A percentile compares a stretch with the other conserved stretches of the same genome.
These are phyloP conservation scores for Xanthoparmelia taractica DNA, from an alignment of 495 filamentous ascomycete species.

Conservation along the genomic window DNA sequence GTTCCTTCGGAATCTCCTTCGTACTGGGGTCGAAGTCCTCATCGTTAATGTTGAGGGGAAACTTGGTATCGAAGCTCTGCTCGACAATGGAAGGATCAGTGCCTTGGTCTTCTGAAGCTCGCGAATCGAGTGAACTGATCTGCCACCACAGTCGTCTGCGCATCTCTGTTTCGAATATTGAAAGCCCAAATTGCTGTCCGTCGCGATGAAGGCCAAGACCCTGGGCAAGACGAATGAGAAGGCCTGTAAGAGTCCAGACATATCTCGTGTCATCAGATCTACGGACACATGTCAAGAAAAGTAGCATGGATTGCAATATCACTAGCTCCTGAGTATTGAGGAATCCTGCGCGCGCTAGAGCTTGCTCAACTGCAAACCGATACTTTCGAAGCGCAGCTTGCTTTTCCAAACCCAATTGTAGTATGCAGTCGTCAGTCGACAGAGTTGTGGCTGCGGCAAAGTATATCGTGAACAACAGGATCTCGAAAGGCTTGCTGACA, in stretches of 20 bases:
- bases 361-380: slow-evolving; percentile 29
- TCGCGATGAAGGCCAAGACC: slow-evolving; percentile 44
- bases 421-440: slow-evolving; percentile 26
- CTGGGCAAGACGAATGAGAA: slow-evolving; percentile 43
- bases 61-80: slow-evolving; percentile 59
- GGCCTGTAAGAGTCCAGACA: slow-evolving; percentile 38
- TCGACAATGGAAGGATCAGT: slow-evolving; percentile 59
- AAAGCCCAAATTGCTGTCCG: slow-evolving; percentile 50
- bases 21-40: slow-evolving; percentile 57
- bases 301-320: slow-evolving; percentile 28
- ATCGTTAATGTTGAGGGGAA: slow-evolving; percentile 72
- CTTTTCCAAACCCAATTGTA: slow-evolving; percentile 25
- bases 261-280: slow-evolving; percentile 38
- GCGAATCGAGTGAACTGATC: slow-evolving; percentile 55
- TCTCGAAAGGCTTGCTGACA: slow-evolving; percentile 31
- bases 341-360: slow-evolving; percentile 27
- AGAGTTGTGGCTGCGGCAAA: slow-evolving; percentile 36
- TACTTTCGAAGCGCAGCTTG: slow-evolving; percentile 29
- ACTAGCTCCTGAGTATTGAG: slow-evolving; percentile 28
- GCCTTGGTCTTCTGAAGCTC: slow-evolving; percentile 68
- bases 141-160: slow-evolving; percentile 68
- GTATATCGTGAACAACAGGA: slow-evolving; percentile 41
- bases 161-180: slow-evolving; percentile 62
- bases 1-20: slow-evolving; percentile 48
- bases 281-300: slow-evolving; percentile 39